Evolutionary conservation across 148 eudicot genomes (phyloP).

Genomic region (Talinum fruticosum): DNA sequence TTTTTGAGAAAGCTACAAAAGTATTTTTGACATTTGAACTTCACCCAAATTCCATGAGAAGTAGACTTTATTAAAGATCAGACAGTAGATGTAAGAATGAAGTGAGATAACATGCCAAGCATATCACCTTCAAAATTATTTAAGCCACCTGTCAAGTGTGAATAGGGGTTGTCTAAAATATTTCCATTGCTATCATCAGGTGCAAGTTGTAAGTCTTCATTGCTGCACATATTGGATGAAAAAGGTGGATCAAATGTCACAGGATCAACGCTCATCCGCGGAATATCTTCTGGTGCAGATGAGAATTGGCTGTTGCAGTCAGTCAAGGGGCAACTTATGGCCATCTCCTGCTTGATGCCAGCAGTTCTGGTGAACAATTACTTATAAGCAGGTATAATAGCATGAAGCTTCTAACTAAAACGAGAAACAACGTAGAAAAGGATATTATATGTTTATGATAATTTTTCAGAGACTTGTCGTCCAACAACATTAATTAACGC

Average conservation of each 20-base stretch:
- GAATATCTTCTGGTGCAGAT: conserved; percentile 49
- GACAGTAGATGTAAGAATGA: neutral
- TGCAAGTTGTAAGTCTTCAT: conserved; percentile 50
- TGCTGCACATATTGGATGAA: conserved; percentile 47
- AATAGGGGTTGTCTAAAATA: conserved; percentile 44
- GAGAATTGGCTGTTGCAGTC: conserved; percentile 61
- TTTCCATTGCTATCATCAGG: conserved; percentile 46
- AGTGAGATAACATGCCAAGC: neutral
- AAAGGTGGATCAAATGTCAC: conserved; percentile 56
- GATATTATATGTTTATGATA: neutral
- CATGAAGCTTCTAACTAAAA: conserved; percentile 13
- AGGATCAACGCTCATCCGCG: conserved; percentile 51
- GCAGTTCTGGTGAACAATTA: conserved; percentile 35
- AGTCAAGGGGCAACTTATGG: conserved; percentile 57
- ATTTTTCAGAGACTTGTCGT: neutral
- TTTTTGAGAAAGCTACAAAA: too few relatives aligned
- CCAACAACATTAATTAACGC: neutral
- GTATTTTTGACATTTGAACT: neutral
- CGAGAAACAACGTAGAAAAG: neutral
- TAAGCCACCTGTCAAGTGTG: conserved; percentile 58
- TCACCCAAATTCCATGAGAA: neutral
- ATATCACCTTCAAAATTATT: conserved; percentile 58
- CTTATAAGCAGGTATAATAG: conserved; percentile 39
- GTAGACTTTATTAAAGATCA: too few relatives aligned
- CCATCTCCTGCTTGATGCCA: conserved; percentile 47